phyloP scores from a whole-genome alignment of 2,329 filamentous ascomycete genomes.

The Colletotrichum theobromicola region DNA sequence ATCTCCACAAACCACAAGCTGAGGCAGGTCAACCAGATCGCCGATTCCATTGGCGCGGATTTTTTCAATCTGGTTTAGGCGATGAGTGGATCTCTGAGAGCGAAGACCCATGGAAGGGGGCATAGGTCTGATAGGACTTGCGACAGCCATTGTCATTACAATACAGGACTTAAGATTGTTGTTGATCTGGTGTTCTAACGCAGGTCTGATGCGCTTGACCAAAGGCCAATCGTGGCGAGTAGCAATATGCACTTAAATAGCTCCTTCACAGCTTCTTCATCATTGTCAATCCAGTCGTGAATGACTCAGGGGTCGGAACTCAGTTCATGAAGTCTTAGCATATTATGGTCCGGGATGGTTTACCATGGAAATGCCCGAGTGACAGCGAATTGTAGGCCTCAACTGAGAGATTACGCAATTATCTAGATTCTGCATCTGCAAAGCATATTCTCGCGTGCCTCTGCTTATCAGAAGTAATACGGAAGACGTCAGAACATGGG shows the following conservation, averaged over 20 bases:
- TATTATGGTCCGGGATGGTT: not conserved
- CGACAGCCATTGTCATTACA: not conserved
- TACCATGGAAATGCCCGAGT: not conserved
- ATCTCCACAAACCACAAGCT: slow-evolving; percentile 61
- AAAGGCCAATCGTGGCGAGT: rapidly evolving
- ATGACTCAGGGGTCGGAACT: not conserved
- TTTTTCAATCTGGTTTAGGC: slow-evolving; percentile 40
- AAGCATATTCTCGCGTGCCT: not conserved
- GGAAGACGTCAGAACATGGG: not conserved
- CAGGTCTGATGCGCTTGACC: rapidly evolving
- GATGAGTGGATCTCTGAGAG: slow-evolving; percentile 13
- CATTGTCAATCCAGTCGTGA: not conserved
- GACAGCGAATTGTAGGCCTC: not conserved
- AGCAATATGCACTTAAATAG: not conserved
- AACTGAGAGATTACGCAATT: not conserved
- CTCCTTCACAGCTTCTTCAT: not conserved
- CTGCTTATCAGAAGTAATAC: not conserved
- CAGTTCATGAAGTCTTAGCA: not conserved
- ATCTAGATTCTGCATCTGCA: not conserved
- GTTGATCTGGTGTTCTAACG: not conserved
- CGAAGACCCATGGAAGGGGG: not conserved
- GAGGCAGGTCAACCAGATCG: slow-evolving; percentile 43
- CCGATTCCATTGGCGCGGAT: slow-evolving; percentile 39
- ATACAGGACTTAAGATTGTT: not conserved
- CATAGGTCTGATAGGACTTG: not conserved